These are phyloP conservation scores for Turnera subulata DNA, from an alignment of 345 rosid genomes.

Conservation along the genomic window DNA sequence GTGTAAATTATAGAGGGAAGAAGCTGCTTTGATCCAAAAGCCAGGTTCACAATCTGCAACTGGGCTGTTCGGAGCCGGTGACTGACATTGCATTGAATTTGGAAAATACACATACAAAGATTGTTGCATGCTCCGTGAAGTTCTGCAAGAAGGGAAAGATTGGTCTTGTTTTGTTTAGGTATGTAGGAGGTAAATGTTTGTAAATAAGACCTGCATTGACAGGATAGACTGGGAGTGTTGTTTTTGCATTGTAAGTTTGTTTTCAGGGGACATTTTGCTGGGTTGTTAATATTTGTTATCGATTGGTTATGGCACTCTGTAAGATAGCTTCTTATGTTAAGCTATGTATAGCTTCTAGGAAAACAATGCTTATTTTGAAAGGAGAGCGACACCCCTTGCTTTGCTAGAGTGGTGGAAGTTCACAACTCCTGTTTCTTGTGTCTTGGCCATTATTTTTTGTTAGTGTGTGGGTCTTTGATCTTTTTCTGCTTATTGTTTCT, in stretches of 20 bases:
- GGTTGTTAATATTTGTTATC: conserved; percentile 12
- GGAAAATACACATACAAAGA: conserved; percentile 6
- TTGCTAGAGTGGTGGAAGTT: no score
- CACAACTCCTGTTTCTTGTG: no score
- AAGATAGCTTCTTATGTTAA: conserved; percentile 4
- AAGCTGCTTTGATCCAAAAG: conserved; percentile 7
- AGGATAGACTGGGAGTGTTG: conserved; percentile 9
- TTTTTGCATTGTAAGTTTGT: conserved; percentile 16
- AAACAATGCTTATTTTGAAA: no score
- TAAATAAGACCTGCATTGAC: conserved; percentile 10
- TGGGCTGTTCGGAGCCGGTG: conserved; percentile 9
- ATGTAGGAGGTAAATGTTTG: conserved; percentile 6
- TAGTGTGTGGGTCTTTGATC: no score
- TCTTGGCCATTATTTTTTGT: no score
- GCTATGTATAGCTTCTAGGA: neutral
- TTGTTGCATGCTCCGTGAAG: conserved; percentile 4
- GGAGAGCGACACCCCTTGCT: no score
- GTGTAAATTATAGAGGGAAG: neutral
- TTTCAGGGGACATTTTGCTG: conserved; percentile 18
- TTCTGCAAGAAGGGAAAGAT: conserved; percentile 5
- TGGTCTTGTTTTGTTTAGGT: conserved; percentile 12
- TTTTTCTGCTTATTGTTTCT: no score
- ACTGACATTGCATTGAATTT: conserved; percentile 6
- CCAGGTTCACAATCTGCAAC: neutral
- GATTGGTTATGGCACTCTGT: neutral